phyloP scores from a whole-genome alignment of 1,139 yeast species.

The Candida pseudoviswanathii region DNA sequence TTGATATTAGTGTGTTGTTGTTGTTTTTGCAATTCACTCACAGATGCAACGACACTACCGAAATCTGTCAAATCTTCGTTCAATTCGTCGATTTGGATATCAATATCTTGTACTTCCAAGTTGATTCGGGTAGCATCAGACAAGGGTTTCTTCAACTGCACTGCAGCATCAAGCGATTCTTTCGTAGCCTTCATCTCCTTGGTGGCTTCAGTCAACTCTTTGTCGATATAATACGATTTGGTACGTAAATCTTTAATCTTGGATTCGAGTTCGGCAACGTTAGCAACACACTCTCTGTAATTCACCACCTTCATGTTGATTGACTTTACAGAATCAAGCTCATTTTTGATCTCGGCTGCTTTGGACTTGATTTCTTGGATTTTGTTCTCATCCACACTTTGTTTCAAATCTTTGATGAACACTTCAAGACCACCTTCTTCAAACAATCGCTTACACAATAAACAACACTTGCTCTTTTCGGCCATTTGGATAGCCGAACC shows the following conservation, averaged over 20 bases:
- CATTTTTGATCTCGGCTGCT: constrained; percentile 34
- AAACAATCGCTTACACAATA: constrained; percentile 66
- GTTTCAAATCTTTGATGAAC: constrained; percentile 37
- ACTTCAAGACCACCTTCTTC: constrained; percentile 37
- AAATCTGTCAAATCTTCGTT: constrained; percentile 42
- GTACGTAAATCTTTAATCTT: constrained; percentile 14
- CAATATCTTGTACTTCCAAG: constrained; percentile 36
- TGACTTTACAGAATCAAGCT: constrained; percentile 28
- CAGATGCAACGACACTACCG: constrained; percentile 30
- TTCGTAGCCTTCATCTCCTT: constrained; percentile 8
- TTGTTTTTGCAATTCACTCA: constrained; percentile 54
- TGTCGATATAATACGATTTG: constrained; percentile 18
- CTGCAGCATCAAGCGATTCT: constrained; percentile 10
- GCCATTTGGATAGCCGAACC: constrained; percentile 65
- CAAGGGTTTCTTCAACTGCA: constrained; percentile 27
- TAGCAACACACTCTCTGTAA: constrained; percentile 24
- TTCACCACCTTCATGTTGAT: constrained; percentile 31
- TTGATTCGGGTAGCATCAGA: constrained; percentile 38
- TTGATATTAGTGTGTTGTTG: constrained; percentile 46
- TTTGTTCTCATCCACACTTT: constrained; percentile 38
- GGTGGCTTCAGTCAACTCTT: constrained; percentile 17
- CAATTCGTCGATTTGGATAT: constrained; percentile 35
- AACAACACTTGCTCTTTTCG: constrained; percentile 54
- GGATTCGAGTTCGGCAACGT: constrained; percentile 12
- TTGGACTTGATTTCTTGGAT: constrained; percentile 38